Base-by-base conservation (phyloP, 768 basidiomycete genomes). In the Russula vinacea region DNA sequence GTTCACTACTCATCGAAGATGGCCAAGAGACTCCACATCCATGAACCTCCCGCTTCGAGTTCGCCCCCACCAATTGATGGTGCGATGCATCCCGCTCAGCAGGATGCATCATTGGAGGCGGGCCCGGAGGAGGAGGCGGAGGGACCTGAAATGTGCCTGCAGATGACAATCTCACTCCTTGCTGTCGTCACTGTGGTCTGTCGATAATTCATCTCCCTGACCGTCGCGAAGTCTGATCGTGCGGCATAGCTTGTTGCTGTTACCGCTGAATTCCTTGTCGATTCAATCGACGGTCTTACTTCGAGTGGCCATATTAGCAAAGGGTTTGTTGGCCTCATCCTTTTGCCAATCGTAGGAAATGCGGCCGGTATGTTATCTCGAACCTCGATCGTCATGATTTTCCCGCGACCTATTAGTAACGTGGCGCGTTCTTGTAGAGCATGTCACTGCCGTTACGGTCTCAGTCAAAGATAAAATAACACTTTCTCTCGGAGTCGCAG, bases 341-440 rank as follows among this genome's bases (percentile, higher is more conserved):
- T 98, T 16, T 81, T 98, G 9, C 96, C 96, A 7, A 93, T 97
- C 42, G 94, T 94, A 16, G 92, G 92, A 22, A 94, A 93, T 71
- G 89, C 92, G 7, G 92, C 90, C 60, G 84, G 84, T 83, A 61
- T 35, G 77, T 71, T n/a, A 52, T 47, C 54, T 45, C 35, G 58
- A 53, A 40, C 49, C 14, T n/a, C n/a, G 33, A 24, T 55, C 29
- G 33, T 39, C 33, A 58, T 42, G n/a, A 22, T 22, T 16, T 16
- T 14, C 8, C 60, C 35, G 22, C 58, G 14, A 14, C 58, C 61
- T 67, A n/a, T n/a, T n/a, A n/a, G n/a, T n/a, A 56, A 67, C 40
- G 26, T 42, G 65, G 55, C 19, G 2, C 47, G 9, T 51, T 29
- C 37, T 39, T 39, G 66, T 71, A 78, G 94, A 97, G 71, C 94